These are phyloP conservation scores for Sarocladium brachiariae DNA, from an alignment of 2,329 filamentous ascomycete genomes.

Conservation along the genomic window DNA sequence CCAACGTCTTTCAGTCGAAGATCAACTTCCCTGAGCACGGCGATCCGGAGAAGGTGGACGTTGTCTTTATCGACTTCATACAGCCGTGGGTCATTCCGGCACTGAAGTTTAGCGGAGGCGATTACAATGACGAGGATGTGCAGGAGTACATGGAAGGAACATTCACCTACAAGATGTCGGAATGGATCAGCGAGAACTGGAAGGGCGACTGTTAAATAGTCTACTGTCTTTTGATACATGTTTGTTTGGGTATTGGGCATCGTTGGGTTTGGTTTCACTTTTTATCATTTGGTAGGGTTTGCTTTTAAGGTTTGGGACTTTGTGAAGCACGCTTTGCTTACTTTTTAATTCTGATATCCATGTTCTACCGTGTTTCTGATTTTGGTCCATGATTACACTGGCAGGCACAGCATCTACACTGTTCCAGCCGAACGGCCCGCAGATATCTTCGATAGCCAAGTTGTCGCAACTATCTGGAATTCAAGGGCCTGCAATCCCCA, in stretches of 20 bases:
- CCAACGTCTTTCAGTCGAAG: conserved; percentile 73
- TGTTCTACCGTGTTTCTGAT: too few species aligned
- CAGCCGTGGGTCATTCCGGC: conserved; percentile 74
- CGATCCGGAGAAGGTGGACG: conserved; percentile 67
- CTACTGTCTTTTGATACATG: background rate
- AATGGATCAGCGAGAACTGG: conserved; percentile 57
- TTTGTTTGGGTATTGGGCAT: background rate
- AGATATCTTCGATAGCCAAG: too few species aligned
- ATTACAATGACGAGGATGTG: conserved; percentile 42
- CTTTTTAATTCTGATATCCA: too few species aligned
- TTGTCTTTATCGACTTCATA: conserved; percentile 90
- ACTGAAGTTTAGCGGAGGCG: conserved; percentile 52
- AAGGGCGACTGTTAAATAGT: conserved; percentile 37
- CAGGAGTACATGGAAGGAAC: conserved; percentile 45
- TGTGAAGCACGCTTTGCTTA: too few species aligned
- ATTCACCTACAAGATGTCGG: conserved; percentile 47
- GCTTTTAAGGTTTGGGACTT: too few species aligned
- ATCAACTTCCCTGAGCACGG: conserved; percentile 52
- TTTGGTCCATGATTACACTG: too few species aligned
- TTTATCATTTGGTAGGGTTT: too few species aligned
- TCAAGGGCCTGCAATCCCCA: too few species aligned
- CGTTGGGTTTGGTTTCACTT: background rate
- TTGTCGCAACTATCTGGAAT: too few species aligned
- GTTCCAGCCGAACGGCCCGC: too few species aligned
- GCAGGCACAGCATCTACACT: too few species aligned